Conservation (phyloP, 768 basidiomycete genomes). For the Mycena amicta region DNA sequence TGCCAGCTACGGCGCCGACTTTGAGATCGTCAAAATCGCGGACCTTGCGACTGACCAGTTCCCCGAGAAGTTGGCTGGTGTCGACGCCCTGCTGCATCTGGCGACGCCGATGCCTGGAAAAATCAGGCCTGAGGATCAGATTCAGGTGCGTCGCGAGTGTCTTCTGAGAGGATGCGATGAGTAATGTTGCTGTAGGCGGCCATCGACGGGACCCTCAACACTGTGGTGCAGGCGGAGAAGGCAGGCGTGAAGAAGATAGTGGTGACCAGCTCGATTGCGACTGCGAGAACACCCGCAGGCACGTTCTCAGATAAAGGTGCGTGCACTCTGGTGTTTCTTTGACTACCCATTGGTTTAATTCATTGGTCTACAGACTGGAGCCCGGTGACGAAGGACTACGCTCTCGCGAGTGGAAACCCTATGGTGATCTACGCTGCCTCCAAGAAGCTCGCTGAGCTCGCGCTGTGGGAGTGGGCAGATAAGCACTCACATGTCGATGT, state of each 20-base stretch:
- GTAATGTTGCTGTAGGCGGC: constrained; percentile 29
- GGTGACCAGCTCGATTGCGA: constrained; percentile 42
- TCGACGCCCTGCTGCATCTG: constrained; percentile 47
- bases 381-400: constrained; percentile 33
- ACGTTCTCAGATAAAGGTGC: constrained; percentile 50
- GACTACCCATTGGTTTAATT: constrained; percentile 31
- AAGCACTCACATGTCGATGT: constrained; percentile 41
- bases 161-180: neutral
- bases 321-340: constrained; percentile 49
- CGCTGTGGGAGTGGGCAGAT: constrained; percentile 44
- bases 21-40: constrained; percentile 40
- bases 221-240: constrained; percentile 40
- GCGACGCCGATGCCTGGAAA: constrained; percentile 36
- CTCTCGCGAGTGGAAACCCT: constrained; percentile 20
- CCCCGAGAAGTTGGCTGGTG: constrained; percentile 50
- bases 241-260: constrained; percentile 39
- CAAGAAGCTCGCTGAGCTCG: constrained; percentile 42
- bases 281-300: constrained; percentile 17
- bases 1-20: constrained; percentile 28
- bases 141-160: constrained; percentile 23
- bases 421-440: constrained; percentile 35
- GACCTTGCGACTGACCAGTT: constrained; percentile 38
- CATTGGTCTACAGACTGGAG: constrained; percentile 36
- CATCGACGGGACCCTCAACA: constrained; percentile 40
- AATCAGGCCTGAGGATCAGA: constrained; percentile 15